Evolutionary conservation across 306 rosid species (phyloP).

Genomic region (Pueraria montana): DNA sequence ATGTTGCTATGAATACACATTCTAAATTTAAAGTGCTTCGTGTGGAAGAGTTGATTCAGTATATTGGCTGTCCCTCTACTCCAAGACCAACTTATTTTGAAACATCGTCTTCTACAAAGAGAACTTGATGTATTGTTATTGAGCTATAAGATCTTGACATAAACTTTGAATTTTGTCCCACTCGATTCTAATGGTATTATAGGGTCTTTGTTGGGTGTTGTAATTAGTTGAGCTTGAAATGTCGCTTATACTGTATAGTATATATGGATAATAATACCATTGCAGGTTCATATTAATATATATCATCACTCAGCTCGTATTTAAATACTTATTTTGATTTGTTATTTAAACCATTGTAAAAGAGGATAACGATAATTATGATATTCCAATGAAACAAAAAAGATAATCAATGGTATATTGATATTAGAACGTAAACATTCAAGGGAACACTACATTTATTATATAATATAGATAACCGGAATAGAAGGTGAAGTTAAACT

Average conservation of each 20-base stretch:
- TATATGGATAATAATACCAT: too few species aligned
- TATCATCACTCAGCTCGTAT: background rate
- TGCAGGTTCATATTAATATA: background rate
- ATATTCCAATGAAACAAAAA: too few species aligned
- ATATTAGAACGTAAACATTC: background rate
- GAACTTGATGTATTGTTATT: background rate
- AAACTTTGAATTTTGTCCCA: too few species aligned
- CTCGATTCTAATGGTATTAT: too few species aligned
- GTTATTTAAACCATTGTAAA: background rate
- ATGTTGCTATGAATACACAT: background rate
- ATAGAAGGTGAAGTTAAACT: background rate
- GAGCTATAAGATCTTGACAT: too few species aligned
- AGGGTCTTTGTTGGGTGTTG: too few species aligned
- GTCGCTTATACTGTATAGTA: background rate
- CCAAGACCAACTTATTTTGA: constrained; percentile 26
- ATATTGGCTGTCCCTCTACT: constrained; percentile 1
- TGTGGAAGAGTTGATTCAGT: background rate
- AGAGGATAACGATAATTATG: background rate
- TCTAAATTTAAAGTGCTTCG: background rate
- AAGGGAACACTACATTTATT: background rate
- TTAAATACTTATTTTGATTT: background rate
- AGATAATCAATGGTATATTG: background rate
- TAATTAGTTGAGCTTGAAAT: background rate
- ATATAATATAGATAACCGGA: background rate
- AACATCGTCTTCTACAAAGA: background rate